A percentile compares a stretch with the other conserved stretches of the same genome.
These are phyloP conservation scores for Dryas octopetala DNA, from an alignment of 306 rosid genomes.

Conservation along the genomic window DNA sequence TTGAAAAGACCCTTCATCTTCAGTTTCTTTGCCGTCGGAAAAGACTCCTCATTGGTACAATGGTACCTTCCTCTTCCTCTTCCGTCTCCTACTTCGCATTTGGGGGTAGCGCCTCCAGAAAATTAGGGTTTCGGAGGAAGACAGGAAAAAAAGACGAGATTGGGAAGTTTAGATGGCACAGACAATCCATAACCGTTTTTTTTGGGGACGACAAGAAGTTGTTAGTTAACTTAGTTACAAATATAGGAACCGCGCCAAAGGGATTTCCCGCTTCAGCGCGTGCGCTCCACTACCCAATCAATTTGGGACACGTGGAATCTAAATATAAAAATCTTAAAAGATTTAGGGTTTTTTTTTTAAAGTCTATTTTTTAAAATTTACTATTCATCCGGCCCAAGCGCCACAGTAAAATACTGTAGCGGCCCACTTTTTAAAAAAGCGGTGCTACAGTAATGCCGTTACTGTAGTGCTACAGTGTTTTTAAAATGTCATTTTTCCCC, in stretches of 20 bases:
- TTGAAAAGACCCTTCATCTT: slow-evolving; percentile 46
- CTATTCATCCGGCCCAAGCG: no score
- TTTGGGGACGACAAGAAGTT: not conserved
- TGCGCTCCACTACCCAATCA: not conserved
- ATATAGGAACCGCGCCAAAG: not conserved
- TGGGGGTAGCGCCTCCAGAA: not conserved
- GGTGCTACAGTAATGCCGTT: no score
- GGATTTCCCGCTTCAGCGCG: not conserved
- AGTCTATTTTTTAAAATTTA: no score
- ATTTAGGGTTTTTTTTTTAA: no score
- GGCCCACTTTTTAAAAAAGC: no score
- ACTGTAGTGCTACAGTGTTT: no score
- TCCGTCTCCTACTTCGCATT: not conserved
- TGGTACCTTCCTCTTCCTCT: not conserved
- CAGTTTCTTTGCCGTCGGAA: not conserved
- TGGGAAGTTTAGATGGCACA: not conserved
- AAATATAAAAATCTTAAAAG: no score
- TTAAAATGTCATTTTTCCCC: no score
- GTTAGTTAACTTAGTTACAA: not conserved
- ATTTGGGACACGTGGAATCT: not conserved
- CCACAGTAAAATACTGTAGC: no score
- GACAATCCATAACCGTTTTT: not conserved
- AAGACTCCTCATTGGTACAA: not conserved
- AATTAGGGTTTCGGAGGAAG: slow-evolving; percentile 27
- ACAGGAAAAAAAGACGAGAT: not conserved